Evolutionary conservation across 2,329 filamentous ascomycete genomes (phyloP), one percentile per base, ranked within the genome.

Genomic region (Allantophomopsis lycopodina): DNA sequence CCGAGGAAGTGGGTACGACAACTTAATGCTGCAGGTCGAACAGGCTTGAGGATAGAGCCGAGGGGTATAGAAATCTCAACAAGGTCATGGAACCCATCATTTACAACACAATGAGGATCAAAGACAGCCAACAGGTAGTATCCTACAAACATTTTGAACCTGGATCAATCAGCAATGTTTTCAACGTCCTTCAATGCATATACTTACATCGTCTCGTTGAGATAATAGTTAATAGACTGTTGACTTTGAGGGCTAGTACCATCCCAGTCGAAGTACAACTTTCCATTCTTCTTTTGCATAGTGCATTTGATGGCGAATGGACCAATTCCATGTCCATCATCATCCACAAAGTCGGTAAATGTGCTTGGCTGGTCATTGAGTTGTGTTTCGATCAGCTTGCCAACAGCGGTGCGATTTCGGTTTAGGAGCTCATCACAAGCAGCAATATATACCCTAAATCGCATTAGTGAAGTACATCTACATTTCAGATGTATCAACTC

Each of bases 131-230:
- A 57, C 3, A 69, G 54, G 41, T 62, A 63, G 45, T 63, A 67
- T 0, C 62, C 65, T 34, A 69, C 61, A 43, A 68, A 68, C 60
- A 69, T 68, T 40, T 64, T 66, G 54, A 69, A 69, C 62, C 66
- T 63, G 15, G 62, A 66, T 14, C 61, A 58, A 1, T 60, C 65
- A 2, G 23, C 23, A 28, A 10, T 12, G 23, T 8, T 28, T n/a
- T 28, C 23, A 10, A 12, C 7, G 7, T 28, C 10, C 7, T 28
- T 28, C 3, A 8, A 28, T 3, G 23, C 7, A 28, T 28, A 10
- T 8, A 12, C 23, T 3, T 28, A 28, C 23, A 28, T 28, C 4
- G 23, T 28, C 23, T 28, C 23, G 23, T 28, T 28, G 23, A 69
- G 56, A 43, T 64, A 68, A 40, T 62, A 69, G 46, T 69, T 69